phyloP scores from a whole-genome alignment of 164 flowering plant species.

The Chimonanthus praecox region DNA sequence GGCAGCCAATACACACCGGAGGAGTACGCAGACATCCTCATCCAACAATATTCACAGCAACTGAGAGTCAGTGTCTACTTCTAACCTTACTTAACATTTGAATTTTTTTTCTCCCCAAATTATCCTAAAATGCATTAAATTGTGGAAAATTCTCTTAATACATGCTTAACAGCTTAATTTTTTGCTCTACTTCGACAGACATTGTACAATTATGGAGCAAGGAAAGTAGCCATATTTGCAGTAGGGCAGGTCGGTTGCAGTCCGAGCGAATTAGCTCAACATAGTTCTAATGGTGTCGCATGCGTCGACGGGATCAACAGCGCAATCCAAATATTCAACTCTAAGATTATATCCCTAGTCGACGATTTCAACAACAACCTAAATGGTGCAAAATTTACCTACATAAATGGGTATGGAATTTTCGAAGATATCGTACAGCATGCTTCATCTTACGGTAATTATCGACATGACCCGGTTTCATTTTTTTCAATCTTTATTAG shows the following conservation, averaged over 20 bases:
- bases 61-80: constrained; percentile 25
- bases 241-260: constrained; percentile 73
- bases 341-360: constrained; percentile 37
- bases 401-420: constrained; percentile 51
- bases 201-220: constrained; percentile 68
- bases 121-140: neutral
- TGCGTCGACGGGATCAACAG: constrained; percentile 51
- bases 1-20: constrained; percentile 51
- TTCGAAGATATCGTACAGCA: constrained; percentile 36
- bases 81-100: neutral
- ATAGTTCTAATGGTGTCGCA: constrained; percentile 41
- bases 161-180: no score
- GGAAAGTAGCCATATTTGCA: constrained; percentile 72
- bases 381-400: constrained; percentile 40
- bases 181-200: constrained; percentile 21
- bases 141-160: neutral
- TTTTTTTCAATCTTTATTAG: neutral
- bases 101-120: neutral
- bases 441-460: constrained; percentile 4
- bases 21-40: constrained; percentile 57
- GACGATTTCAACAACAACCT: constrained; percentile 33
- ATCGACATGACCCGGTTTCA: neutral
- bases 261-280: constrained; percentile 54
- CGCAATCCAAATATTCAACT: constrained; percentile 49
- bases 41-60: constrained; percentile 50